Percentiles rank a stretch among this genome's conserved stretches.
Conservation (phyloP, 2,329 filamentous ascomycete genomes). For the Sporothrix humicola region DNA sequence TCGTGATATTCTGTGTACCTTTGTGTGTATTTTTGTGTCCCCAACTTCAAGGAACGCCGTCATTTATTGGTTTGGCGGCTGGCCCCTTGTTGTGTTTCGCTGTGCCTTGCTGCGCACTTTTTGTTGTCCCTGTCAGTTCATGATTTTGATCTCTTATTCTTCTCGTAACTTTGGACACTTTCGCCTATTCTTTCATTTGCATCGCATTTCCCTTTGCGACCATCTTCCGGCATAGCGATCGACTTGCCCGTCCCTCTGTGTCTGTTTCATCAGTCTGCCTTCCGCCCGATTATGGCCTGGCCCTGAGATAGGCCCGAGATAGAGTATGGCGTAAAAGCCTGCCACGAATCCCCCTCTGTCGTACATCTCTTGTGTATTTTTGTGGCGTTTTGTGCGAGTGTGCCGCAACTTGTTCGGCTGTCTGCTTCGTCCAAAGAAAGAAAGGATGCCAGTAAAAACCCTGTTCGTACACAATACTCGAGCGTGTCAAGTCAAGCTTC, state of each 20-base stretch:
- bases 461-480: neutral
- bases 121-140: neutral
- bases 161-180: neutral
- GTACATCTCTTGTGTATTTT: neutral
- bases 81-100: neutral
- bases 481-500: constrained; percentile 8
- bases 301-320: neutral
- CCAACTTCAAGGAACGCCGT: constrained; percentile 15
- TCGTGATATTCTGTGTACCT: neutral
- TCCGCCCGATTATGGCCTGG: neutral
- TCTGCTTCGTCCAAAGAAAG: constrained; percentile 14
- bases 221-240: constrained; percentile 8
- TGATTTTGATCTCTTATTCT: neutral
- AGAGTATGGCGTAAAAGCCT: neutral
- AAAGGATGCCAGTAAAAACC: too few relatives aligned
- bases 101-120: constrained; percentile 24
- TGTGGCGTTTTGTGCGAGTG: neutral
- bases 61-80: neutral
- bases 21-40: neutral
- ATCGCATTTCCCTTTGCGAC: neutral
- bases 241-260: neutral
- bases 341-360: neutral
- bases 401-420: neutral
- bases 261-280: constrained; percentile 20
- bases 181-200: neutral